A percentile compares a stretch with the other conserved stretches of the same genome.
Evolutionary conservation across 805 yeast species (phyloP).

Genomic region (Ogataea ganodermae): DNA sequence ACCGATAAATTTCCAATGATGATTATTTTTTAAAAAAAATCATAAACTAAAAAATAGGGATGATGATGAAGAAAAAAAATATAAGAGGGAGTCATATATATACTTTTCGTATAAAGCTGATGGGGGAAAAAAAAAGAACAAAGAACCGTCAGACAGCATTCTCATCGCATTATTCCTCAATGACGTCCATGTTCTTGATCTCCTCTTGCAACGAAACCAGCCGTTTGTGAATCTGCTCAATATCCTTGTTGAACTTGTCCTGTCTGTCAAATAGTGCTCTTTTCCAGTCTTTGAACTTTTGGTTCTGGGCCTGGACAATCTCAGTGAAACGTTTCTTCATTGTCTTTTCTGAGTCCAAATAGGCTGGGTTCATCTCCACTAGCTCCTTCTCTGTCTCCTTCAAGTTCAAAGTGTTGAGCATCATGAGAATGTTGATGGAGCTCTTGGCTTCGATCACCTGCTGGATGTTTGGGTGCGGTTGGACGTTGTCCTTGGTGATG

Average conservation of each 20-base stretch:
- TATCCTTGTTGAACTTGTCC: conserved; percentile 53
- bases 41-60: conserved; percentile 1
- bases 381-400: conserved; percentile 41
- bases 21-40: neutral
- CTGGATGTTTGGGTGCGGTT: conserved; percentile 32
- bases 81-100: neutral
- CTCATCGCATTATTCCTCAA: conserved; percentile 9
- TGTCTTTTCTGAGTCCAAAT: conserved; percentile 43
- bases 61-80: neutral
- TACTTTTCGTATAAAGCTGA: neutral
- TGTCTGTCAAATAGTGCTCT: conserved; percentile 55
- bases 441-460: conserved; percentile 29
- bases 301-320: conserved; percentile 51
- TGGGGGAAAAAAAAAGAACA: neutral
- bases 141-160: neutral
- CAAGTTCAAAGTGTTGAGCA: conserved; percentile 41
- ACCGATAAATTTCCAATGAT: neutral
- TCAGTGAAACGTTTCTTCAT: conserved; percentile 47
- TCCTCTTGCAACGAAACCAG: conserved; percentile 41
- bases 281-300: conserved; percentile 64
- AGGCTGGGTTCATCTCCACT: conserved; percentile 48
- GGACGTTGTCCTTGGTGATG: conserved; percentile 18
- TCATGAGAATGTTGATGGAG: conserved; percentile 39
- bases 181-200: conserved; percentile 19
- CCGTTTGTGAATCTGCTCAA: conserved; percentile 43